Evolutionary conservation across 768 basidiomycete genomes (phyloP), one percentile per base, ranked within the genome.

Genomic region (Polyporus arcularius): DNA sequence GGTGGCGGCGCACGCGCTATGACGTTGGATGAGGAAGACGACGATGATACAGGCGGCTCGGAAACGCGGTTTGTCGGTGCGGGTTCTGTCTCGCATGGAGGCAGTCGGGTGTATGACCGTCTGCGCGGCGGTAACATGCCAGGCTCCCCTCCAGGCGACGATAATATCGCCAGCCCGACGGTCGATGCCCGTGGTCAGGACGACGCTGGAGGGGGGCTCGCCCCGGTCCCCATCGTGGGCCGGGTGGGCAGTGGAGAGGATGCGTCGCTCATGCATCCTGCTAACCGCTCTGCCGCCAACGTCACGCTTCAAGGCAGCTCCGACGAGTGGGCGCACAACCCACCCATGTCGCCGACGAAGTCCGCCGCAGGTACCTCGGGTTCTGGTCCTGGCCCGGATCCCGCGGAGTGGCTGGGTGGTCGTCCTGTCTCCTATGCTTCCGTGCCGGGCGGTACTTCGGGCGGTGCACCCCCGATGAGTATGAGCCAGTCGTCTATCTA

Each of bases 401-500:
- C 63, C 12, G 60, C 66, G 3, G 61, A 56, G 31, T 67, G 66
- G 66, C 28, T 67, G 4, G 60, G 66, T 6, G 63, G 63, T 4
- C 66, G 58, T 4, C 57, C 58, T 4, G 55, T 52, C 21, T 63
- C 57, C 4, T 64, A 61, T 43, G 16, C 26, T 1, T 43, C 53
- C 10, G 4, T 55, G 4, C 41, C 26, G 8, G 35, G 8, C 8
- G 38, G 35, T 14, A 41, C 40, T 14, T 51, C 51, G 6, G 26
- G 26, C 3, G 28, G n/a, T 18, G 40, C 31, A 0, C 31, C 42
- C 18, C 16, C 30, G 40, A 12, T 16, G n/a, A 8, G 16, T 14
- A 47, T 26, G 21, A 57, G 59, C 31, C 59, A 45, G 15, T 48
- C 31, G 15, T 64, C 62, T 16, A 16, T 60, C 5, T 64, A 64